Percentiles rank a stretch among this genome's conserved stretches.
These are phyloP conservation scores for Scheffersomyces lignosus DNA, from an alignment of 805 yeast species.

Conservation along the genomic window DNA sequence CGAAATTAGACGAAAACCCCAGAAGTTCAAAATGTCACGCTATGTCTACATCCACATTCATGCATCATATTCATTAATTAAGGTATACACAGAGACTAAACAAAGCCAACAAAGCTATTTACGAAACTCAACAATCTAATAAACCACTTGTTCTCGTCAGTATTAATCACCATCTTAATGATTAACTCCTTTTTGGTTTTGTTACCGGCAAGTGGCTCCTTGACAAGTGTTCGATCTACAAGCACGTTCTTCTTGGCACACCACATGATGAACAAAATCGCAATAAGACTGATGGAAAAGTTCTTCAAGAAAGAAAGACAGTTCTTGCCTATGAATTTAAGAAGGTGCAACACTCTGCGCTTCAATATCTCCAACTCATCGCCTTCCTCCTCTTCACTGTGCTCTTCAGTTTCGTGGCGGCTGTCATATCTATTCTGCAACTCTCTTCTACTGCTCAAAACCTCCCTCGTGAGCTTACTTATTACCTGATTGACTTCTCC, in stretches of 20 bases:
- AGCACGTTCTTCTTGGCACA: constrained; percentile 40
- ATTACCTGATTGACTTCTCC: constrained; percentile 50
- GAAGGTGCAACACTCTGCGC: constrained; percentile 20
- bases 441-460: constrained; percentile 6
- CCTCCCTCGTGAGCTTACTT: constrained; percentile 45
- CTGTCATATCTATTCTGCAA: background rate
- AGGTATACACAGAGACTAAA: too few relatives aligned
- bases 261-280: constrained; percentile 42
- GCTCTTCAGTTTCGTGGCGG: constrained; percentile 1
- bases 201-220: constrained; percentile 19
- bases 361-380: constrained; percentile 17
- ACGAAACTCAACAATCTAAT: constrained; percentile 35
- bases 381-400: background rate
- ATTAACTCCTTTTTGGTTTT: constrained; percentile 36
- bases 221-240: constrained; percentile 40
- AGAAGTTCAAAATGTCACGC: too few relatives aligned
- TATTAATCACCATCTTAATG: constrained; percentile 42
- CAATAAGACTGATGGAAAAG: constrained; percentile 34
- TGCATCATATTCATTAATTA: background rate
- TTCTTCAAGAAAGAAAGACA: constrained; percentile 30
- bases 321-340: constrained; percentile 29
- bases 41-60: background rate
- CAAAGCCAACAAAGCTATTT: constrained; percentile 45
- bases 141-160: constrained; percentile 46
- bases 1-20: too few relatives aligned